phyloP scores from a whole-genome alignment of 345 rosid genomes.

The Clausena lansium region DNA sequence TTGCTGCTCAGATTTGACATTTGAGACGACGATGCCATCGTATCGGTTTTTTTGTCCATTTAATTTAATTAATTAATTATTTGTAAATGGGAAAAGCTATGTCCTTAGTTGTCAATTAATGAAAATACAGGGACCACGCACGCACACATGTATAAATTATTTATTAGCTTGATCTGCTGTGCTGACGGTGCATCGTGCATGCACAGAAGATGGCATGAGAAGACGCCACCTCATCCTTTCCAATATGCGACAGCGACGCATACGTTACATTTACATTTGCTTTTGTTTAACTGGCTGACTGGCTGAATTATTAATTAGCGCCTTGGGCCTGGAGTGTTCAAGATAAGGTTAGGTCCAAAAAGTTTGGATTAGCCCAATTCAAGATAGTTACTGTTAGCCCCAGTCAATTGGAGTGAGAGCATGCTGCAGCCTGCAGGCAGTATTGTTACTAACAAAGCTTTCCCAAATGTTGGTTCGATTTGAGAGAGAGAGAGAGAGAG shows the following conservation, averaged over 20 bases:
- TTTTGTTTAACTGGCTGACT: neutral
- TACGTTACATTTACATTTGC: neutral
- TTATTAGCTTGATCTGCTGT: neutral
- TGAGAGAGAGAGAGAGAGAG: no score
- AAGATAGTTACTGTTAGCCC: neutral
- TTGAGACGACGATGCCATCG: no score
- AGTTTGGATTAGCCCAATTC: neutral
- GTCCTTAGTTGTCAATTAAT: no score
- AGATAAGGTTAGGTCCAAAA: neutral
- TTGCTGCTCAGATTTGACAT: no score
- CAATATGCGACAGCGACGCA: neutral
- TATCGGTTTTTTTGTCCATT: no score
- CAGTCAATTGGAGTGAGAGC: neutral
- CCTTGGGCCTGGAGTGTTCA: no score
- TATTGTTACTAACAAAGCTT: neutral
- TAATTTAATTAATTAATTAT: no score
- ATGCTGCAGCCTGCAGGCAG: neutral
- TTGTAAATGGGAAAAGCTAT: no score
- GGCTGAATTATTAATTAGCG: no score
- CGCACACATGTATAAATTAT: no score
- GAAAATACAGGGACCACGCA: no score
- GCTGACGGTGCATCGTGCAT: neutral
- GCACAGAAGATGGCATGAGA: neutral
- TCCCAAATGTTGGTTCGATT: neutral
- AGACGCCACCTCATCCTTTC: neutral